A percentile compares a stretch with the other conserved stretches of the same genome.
phyloP scores from a whole-genome alignment of 768 basidiomycete species.

The Imleria badia region DNA sequence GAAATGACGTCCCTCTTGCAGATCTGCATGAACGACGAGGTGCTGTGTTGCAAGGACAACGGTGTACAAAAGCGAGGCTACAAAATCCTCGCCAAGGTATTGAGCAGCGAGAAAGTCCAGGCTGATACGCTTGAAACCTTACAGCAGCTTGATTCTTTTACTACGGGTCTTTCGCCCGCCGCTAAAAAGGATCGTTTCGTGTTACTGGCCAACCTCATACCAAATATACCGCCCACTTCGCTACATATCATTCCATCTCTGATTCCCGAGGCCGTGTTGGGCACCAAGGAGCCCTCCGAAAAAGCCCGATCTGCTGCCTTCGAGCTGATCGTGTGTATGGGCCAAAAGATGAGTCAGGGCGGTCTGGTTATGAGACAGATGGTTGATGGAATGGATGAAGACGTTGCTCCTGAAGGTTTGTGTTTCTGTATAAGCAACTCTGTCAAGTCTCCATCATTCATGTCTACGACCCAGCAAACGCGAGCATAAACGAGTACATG shows the following conservation, averaged over 20 bases:
- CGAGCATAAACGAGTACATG: slow-evolving; percentile 87
- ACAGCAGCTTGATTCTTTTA: slow-evolving; percentile 60
- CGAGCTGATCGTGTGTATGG: slow-evolving; percentile 89
- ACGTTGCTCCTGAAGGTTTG: slow-evolving; percentile 45
- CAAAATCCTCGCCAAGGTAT: slow-evolving; percentile 74
- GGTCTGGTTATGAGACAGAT: slow-evolving; percentile 77
- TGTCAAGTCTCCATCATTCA: slow-evolving; percentile 3
- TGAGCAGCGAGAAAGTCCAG: slow-evolving; percentile 60
- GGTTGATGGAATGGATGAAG: slow-evolving; percentile 84
- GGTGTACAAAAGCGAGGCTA: slow-evolving; percentile 96
- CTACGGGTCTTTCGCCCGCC: slow-evolving; percentile 68
- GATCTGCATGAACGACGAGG: slow-evolving; percentile 61
- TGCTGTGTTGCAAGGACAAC: slow-evolving; percentile 77
- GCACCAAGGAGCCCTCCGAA: slow-evolving; percentile 96
- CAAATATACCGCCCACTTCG: slow-evolving; percentile 61
- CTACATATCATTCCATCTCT: slow-evolving; percentile 85
- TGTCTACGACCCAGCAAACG: slow-evolving; percentile 46
- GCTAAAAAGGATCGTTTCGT: slow-evolving; percentile 94
- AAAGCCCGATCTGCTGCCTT: slow-evolving; percentile 88
- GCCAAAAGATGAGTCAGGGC: slow-evolving; percentile 84
- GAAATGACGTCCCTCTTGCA: slow-evolving; percentile 68
- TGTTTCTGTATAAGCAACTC: background rate
- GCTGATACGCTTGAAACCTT: slow-evolving; percentile 60
- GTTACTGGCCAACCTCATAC: slow-evolving; percentile 68
- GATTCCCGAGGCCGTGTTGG: slow-evolving; percentile 91